A percentile compares a stretch with the other conserved stretches of the same genome.
Evolutionary conservation across 495 filamentous ascomycete genomes (phyloP).

Genomic region (Pyrenula massariospora): DNA sequence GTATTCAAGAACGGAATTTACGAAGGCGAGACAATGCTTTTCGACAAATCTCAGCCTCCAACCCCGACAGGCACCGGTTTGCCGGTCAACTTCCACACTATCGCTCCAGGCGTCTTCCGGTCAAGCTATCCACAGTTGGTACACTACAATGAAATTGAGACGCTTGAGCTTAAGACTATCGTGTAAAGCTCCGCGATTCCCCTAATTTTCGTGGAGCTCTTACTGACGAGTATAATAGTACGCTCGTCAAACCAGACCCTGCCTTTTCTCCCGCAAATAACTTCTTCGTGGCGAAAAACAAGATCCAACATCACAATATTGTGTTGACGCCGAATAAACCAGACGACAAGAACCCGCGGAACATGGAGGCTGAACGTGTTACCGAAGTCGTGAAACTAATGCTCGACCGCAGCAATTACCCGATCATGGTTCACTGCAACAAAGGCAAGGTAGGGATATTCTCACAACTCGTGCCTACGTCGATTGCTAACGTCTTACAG

Average conservation of each 20-base stretch:
- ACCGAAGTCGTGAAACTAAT: constrained; percentile 51
- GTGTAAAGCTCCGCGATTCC: constrained; percentile 37
- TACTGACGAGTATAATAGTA: constrained; percentile 30
- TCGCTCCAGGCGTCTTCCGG: constrained; percentile 60
- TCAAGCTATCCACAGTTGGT: constrained; percentile 56
- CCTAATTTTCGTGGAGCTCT: background rate
- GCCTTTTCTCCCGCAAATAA: constrained; percentile 35
- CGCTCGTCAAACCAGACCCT: constrained; percentile 59
- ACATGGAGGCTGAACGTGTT: background rate
- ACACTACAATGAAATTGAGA: constrained; percentile 52
- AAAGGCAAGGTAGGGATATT: constrained; percentile 57
- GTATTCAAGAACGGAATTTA: background rate
- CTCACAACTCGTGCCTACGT: too few relatives aligned
- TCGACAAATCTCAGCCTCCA: constrained; percentile 1
- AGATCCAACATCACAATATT: constrained; percentile 57
- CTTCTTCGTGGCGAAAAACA: constrained; percentile 46
- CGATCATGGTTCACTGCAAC: constrained; percentile 77
- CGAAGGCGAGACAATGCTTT: background rate
- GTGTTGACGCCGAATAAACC: constrained; percentile 64
- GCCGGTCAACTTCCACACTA: constrained; percentile 55
- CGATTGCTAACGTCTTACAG: constrained; percentile 20
- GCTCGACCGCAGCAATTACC: constrained; percentile 54
- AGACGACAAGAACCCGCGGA: background rate
- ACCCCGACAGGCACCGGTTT: constrained; percentile 13
- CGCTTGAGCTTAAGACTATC: constrained; percentile 58